Conservation (phyloP, 352 stramenopile genomes). For the Pythium apleroticum region DNA sequence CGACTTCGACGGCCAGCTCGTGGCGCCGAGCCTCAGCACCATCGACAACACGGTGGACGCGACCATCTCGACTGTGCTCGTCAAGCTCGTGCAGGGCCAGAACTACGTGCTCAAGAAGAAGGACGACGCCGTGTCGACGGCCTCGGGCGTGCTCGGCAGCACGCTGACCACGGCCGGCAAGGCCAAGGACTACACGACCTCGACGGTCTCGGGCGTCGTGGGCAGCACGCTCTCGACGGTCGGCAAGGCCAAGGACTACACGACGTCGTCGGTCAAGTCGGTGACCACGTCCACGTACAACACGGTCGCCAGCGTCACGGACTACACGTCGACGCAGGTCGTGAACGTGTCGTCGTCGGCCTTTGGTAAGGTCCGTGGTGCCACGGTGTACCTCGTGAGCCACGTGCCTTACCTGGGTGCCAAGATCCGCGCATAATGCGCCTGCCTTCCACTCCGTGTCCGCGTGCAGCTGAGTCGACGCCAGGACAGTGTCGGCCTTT, state of each 20-base stretch:
- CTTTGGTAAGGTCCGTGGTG: conserved; percentile 51
- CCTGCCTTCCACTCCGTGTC: background rate
- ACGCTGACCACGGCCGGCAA: conserved; percentile 14
- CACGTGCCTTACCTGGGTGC: conserved; percentile 61
- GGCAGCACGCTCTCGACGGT: conserved; percentile 43
- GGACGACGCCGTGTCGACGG: conserved; percentile 44
- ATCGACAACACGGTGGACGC: conserved; percentile 70
- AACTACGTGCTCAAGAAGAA: conserved; percentile 71
- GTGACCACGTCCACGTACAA: conserved; percentile 21
- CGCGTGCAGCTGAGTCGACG: background rate
- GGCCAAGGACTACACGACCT: conserved; percentile 42
- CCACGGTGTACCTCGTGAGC: conserved; percentile 52
- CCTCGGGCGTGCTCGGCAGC: conserved; percentile 29
- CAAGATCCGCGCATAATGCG: conserved; percentile 55
- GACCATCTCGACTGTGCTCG: conserved; percentile 48
- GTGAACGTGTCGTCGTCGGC: conserved; percentile 68
- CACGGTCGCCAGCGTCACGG: conserved; percentile 21
- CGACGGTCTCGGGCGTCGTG: conserved; percentile 42
- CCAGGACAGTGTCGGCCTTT: background rate
- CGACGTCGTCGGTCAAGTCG: conserved; percentile 30
- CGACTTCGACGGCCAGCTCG: conserved; percentile 52
- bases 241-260: conserved; percentile 60
- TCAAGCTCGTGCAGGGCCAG: conserved; percentile 59
- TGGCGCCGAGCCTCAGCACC: conserved; percentile 49
- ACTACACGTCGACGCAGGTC: conserved; percentile 56